Conservation (phyloP, 345 rosid genomes). For the Theobroma cacao region DNA sequence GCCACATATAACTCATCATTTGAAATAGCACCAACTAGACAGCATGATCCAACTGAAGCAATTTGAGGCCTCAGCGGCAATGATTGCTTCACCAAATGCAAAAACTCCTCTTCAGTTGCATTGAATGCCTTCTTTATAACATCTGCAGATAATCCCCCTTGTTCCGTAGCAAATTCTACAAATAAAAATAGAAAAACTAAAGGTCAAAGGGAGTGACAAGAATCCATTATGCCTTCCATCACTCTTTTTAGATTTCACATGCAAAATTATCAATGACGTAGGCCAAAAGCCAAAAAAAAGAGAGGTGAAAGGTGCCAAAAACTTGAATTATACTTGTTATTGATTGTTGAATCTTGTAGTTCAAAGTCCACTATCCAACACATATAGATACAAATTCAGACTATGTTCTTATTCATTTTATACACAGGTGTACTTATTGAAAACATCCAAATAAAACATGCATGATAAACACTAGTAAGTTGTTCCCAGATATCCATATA, state of each 20-base stretch:
- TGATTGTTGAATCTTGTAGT: not conserved
- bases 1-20: conserved; percentile 75
- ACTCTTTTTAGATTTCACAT: not conserved
- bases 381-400: not conserved
- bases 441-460: not conserved
- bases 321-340: not conserved
- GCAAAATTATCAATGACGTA: not conserved
- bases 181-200: not conserved
- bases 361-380: not conserved
- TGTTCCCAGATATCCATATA: not conserved
- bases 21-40: conserved; percentile 87
- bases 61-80: conserved; percentile 72
- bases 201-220: not conserved
- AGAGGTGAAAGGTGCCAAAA: not conserved
- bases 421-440: not conserved
- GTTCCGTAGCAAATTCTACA: conserved; percentile 74
- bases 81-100: conserved; percentile 66
- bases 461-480: not conserved
- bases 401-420: not conserved
- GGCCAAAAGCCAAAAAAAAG: not conserved
- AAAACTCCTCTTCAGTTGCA: conserved; percentile 89
- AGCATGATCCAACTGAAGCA: conserved; percentile 94
- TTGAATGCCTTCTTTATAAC: conserved; percentile 80
- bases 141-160: conserved; percentile 80
- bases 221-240: not conserved